Evolutionary conservation across 768 basidiomycete genomes (phyloP), one percentile per base, ranked within the genome.

Genomic region (Candolleomyces efflorescens): DNA sequence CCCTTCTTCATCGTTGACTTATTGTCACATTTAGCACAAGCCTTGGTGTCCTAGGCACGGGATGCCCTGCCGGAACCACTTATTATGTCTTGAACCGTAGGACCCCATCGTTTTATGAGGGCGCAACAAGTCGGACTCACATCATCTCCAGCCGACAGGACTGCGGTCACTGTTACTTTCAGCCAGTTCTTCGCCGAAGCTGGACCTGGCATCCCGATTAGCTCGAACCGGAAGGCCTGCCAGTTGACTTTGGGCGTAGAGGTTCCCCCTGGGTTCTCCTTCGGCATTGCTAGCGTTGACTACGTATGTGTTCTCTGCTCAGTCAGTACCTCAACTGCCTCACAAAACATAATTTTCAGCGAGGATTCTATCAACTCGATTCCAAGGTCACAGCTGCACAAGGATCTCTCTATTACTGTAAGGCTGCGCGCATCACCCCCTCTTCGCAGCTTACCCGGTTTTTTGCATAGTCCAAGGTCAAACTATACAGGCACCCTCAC

Each of bases 211-310:
- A 61, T 62, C 43, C 53, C 63, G 3, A 60, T 63, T 41, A 58
- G 54, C 32, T 32, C 56, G 15, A 64, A 67, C 54, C 50, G 65
- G 18, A 67, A 65, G 57, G 62, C 62, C 32, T 67, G 65, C 47
- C 65, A 64, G 23, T 47, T 67, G 38, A 64, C 65, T 15, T 27
- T 65, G 43, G 64, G 63, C n/a, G 59, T 65, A n/a, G 63, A 61
- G 23, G 64, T 65, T 23, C 64, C 62, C 10, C 32, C 62, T 48
- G 64, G 64, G 9, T 64, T 64, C 58, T 56, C 66, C 41, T 67
- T 63, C 52, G 64, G 62, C 13, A 24, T 65, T 17, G 59, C 62
- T n/a, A 62, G 41, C 20, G 56, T 64, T 15, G 59, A 63, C 41
- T 64, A 60, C 54, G 65, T 43, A 61, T 26, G 32, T 32, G 57